Conservation (phyloP, 179 eudicot genomes). For the Beta macrorhiza region DNA sequence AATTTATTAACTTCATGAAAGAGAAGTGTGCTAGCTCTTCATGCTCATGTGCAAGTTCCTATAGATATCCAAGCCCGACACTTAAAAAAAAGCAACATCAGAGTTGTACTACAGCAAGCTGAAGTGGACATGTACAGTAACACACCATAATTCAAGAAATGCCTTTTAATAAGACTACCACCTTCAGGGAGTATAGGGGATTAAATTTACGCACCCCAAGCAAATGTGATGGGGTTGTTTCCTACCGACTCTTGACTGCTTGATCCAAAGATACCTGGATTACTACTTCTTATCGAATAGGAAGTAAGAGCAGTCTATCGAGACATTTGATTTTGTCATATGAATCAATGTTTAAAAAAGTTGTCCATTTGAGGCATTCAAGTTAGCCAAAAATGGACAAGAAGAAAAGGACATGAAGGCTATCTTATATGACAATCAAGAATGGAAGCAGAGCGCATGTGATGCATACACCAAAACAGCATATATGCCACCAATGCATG, state of each 20-base stretch:
- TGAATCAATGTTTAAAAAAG: neutral
- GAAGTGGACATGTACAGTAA: neutral
- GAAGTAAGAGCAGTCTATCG: neutral
- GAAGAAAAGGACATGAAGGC: neutral
- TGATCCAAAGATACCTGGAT: neutral
- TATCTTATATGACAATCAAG: neutral
- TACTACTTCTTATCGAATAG: neutral
- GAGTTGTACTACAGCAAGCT: neutral
- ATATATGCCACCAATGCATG: neutral
- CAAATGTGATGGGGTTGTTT: neutral
- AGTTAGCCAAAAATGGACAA: neutral
- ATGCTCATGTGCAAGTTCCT: neutral
- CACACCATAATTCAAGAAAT: neutral
- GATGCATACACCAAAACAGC: neutral
- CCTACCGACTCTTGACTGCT: neutral
- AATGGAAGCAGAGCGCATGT: neutral
- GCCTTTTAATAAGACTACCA: neutral
- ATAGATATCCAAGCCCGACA: neutral
- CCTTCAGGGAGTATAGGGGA: neutral
- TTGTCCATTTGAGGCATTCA: neutral
- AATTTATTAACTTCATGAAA: neutral
- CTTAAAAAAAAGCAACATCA: neutral
- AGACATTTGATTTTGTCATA: neutral
- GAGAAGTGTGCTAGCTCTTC: neutral
- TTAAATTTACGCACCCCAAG: neutral